Percentiles rank a stretch among this genome's conserved stretches.
Conservation (phyloP, 2,329 filamentous ascomycete genomes). For the Ploettnerulaceae sp. region DNA sequence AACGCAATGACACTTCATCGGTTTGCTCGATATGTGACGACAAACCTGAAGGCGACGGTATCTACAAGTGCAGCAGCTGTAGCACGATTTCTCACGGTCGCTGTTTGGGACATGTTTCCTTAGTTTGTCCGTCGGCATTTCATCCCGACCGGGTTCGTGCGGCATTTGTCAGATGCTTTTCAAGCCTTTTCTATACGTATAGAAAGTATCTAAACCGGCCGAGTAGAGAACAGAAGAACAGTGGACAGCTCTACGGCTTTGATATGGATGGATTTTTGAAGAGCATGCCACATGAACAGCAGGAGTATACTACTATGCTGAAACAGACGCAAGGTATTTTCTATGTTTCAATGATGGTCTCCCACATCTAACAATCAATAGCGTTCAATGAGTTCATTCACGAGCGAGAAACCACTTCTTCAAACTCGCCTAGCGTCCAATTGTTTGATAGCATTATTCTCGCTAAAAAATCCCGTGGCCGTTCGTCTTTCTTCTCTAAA, state of each 20-base stretch:
- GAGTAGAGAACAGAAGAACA: slow-evolving; percentile 54
- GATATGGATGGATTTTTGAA: slow-evolving; percentile 62
- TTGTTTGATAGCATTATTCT: slow-evolving; percentile 82
- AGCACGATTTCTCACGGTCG: slow-evolving; percentile 51
- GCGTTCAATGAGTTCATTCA: slow-evolving; percentile 82
- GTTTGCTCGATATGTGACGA: slow-evolving; percentile 74
- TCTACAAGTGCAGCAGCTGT: slow-evolving; percentile 70
- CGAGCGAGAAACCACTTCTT: slow-evolving; percentile 63
- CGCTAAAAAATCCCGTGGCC: slow-evolving; percentile 64
- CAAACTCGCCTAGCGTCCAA: slow-evolving; percentile 61
- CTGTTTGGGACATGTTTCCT: slow-evolving; percentile 56
- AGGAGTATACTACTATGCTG: slow-evolving; percentile 60
- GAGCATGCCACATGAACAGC: slow-evolving; percentile 60
- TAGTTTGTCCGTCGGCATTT: slow-evolving; percentile 61
- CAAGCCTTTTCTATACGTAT: slow-evolving; percentile 63
- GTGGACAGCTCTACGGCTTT: slow-evolving; percentile 57
- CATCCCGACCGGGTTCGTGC: slow-evolving; percentile 57
- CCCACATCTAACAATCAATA: slow-evolving; percentile 39
- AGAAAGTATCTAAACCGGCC: slow-evolving; percentile 58
- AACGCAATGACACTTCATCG: slow-evolving; percentile 52
- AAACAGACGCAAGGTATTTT: slow-evolving; percentile 61
- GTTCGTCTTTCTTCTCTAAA: slow-evolving; percentile 48
- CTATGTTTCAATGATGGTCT: too few species aligned
- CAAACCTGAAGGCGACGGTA: slow-evolving; percentile 58
- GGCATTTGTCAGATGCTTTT: slow-evolving; percentile 59